A percentile compares a stretch with the other conserved stretches of the same genome.
Evolutionary conservation across 352 stramenopile species (phyloP).

Genomic region (Pythium brachiatum): DNA sequence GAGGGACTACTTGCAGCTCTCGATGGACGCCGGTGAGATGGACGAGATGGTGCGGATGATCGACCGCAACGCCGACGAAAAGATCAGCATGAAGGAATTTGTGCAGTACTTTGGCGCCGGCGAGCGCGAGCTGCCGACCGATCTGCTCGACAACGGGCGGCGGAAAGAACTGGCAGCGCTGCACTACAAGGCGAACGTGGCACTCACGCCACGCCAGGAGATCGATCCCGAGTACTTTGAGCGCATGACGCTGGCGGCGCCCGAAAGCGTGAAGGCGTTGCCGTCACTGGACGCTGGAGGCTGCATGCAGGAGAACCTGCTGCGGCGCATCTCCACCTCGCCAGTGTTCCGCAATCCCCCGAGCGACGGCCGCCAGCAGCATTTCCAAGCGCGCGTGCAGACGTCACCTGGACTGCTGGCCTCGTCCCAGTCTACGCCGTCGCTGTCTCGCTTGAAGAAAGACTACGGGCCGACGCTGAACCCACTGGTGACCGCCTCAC

Average conservation of each 20-base stretch:
- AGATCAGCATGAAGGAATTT: constrained; percentile 82
- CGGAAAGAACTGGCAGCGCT: constrained; percentile 59
- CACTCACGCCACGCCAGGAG: constrained; percentile 49
- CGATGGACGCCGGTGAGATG: constrained; percentile 52
- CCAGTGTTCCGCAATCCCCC: constrained; percentile 28
- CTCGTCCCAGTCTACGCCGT: constrained; percentile 16
- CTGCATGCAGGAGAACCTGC: constrained; percentile 59
- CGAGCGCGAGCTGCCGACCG: constrained; percentile 51
- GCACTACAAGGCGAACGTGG: constrained; percentile 44
- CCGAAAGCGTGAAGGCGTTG: background rate
- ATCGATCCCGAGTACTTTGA: constrained; percentile 42
- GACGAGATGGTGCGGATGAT: constrained; percentile 75
- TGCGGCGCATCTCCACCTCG: constrained; percentile 40
- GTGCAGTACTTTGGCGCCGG: constrained; percentile 77
- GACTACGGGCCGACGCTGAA: constrained; percentile 20
- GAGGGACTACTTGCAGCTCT: constrained; percentile 54
- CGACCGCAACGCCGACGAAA: constrained; percentile 63
- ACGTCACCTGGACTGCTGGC: constrained; percentile 8
- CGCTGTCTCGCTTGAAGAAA: constrained; percentile 16
- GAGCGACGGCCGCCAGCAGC: background rate
- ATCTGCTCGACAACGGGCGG: constrained; percentile 61
- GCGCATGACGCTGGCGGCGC: background rate
- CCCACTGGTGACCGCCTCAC: constrained; percentile 34
- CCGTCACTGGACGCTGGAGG: constrained; percentile 14
- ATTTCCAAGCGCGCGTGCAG: background rate